These are phyloP conservation scores for Umbellularia californica DNA, from an alignment of 164 flowering plant species.

Conservation along the genomic window DNA sequence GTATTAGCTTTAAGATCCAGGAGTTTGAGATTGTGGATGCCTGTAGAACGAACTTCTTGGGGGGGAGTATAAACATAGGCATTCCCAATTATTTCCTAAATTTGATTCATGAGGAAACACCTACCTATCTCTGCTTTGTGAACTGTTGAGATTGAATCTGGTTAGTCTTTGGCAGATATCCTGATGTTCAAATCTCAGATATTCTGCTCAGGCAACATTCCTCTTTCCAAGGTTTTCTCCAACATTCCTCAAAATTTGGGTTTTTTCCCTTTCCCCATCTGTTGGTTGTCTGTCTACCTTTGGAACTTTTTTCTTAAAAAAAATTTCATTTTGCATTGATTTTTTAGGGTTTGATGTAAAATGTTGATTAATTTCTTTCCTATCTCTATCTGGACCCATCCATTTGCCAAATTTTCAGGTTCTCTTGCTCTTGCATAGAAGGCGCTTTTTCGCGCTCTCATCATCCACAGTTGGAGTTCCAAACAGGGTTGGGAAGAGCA, in stretches of 20 bases:
- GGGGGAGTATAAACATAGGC: background rate
- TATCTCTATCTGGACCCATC: background rate
- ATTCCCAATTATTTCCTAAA: background rate
- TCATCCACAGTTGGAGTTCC: conserved; percentile 3
- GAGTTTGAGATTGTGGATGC: background rate
- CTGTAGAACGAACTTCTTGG: background rate
- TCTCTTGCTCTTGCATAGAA: conserved; percentile 16
- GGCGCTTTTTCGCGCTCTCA: conserved; percentile 14
- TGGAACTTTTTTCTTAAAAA: background rate
- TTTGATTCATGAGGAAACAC: conserved; percentile 2
- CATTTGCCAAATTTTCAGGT: conserved; percentile 16
- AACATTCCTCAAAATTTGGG: background rate
- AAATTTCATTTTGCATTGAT: background rate
- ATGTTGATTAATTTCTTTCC: background rate
- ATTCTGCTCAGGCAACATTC: conserved; percentile 5
- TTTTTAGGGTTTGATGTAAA: background rate
- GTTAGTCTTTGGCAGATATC: conserved; percentile 6
- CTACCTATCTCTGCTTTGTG: conserved; percentile 1
- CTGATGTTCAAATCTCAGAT: conserved; percentile 12
- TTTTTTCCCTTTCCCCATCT: conserved; percentile 1
- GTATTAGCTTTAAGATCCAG: background rate
- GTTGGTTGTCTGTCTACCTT: background rate
- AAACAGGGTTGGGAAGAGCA: background rate
- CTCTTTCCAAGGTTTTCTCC: conserved; percentile 13
- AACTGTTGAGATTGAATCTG: conserved; percentile 9